These are phyloP conservation scores for Physcia stellaris DNA, from an alignment of 495 filamentous ascomycete genomes.

Conservation along the genomic window DNA sequence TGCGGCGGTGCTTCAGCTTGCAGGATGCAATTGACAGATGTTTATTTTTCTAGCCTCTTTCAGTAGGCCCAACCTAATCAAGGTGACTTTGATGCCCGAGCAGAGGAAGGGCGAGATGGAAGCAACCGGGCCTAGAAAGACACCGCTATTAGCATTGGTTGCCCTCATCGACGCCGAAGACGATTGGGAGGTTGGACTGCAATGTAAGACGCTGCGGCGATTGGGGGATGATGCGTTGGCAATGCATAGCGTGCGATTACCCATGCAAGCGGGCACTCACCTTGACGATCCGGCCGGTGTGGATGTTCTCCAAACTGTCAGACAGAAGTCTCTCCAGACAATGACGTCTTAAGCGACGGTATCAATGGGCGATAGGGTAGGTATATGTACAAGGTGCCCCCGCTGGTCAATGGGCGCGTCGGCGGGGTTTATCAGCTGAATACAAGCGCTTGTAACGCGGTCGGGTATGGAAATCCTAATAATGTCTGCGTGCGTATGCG, in stretches of 20 bases:
- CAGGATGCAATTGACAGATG: constrained; percentile 1
- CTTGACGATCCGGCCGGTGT: constrained; percentile 2
- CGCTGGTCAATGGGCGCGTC: constrained; percentile 15
- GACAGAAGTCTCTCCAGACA: background rate
- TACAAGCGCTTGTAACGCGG: constrained; percentile 14
- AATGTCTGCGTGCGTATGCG: constrained; percentile 12
- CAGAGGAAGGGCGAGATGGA: background rate
- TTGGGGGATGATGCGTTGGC: constrained; percentile 19
- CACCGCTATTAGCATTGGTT: constrained; percentile 6
- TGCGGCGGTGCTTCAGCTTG: constrained; percentile 7
- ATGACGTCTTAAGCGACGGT: constrained; percentile 4
- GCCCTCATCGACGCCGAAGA: constrained; percentile 1
- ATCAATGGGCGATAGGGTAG: background rate
- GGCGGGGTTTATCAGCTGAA: constrained; percentile 9
- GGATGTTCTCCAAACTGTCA: background rate
- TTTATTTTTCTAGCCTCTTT: background rate
- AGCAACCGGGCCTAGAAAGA: constrained; percentile 5
- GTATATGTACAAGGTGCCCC: constrained; percentile 4
- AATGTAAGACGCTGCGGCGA: constrained; percentile 15
- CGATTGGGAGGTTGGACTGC: constrained; percentile 5
- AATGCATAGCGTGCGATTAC: constrained; percentile 16
- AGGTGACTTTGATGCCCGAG: background rate
- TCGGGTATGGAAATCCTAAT: constrained; percentile 16
- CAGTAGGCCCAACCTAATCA: background rate
- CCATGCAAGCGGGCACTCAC: constrained; percentile 11